A percentile compares a stretch with the other conserved stretches of the same genome.
These are phyloP conservation scores for Aspergillus wentii DNA, from an alignment of 495 filamentous ascomycete species.

Conservation along the genomic window DNA sequence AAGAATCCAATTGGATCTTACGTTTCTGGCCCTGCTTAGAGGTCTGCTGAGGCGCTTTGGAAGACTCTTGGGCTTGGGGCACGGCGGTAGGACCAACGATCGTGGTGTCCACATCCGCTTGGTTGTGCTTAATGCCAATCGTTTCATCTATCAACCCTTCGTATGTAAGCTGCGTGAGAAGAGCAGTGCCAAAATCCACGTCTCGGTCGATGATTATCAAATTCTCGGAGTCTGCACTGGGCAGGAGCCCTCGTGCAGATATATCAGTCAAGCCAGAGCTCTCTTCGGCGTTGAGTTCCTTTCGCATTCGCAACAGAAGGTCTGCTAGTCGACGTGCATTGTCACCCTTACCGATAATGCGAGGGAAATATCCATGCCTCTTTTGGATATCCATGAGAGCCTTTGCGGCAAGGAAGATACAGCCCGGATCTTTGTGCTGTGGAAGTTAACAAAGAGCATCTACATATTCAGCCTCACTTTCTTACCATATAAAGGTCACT, in stretches of 20 bases:
- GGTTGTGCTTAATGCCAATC: conserved; percentile 81
- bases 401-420: conserved; percentile 78
- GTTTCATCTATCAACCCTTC: conserved; percentile 95
- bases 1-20: conserved; percentile 84
- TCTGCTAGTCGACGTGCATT: conserved; percentile 85
- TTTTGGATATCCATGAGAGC: conserved; percentile 96
- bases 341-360: conserved; percentile 94
- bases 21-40: conserved; percentile 68
- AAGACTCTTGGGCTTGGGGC: conserved; percentile 46
- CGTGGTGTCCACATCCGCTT: conserved; percentile 88
- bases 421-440: conserved; percentile 83
- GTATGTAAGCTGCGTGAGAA: conserved; percentile 95
- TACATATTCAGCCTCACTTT: neutral
- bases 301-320: conserved; percentile 86
- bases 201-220: conserved; percentile 94
- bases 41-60: conserved; percentile 47
- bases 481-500: conserved; percentile 77
- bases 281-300: conserved; percentile 79
- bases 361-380: conserved; percentile 87
- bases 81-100: conserved; percentile 71
- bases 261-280: conserved; percentile 52
- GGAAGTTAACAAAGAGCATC: neutral
- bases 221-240: conserved; percentile 81
- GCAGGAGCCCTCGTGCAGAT: conserved; percentile 63
- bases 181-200: conserved; percentile 82